These are phyloP conservation scores for Eimeria tenella DNA, from an alignment of 169 alveolate genomes.

Conservation along the genomic window DNA sequence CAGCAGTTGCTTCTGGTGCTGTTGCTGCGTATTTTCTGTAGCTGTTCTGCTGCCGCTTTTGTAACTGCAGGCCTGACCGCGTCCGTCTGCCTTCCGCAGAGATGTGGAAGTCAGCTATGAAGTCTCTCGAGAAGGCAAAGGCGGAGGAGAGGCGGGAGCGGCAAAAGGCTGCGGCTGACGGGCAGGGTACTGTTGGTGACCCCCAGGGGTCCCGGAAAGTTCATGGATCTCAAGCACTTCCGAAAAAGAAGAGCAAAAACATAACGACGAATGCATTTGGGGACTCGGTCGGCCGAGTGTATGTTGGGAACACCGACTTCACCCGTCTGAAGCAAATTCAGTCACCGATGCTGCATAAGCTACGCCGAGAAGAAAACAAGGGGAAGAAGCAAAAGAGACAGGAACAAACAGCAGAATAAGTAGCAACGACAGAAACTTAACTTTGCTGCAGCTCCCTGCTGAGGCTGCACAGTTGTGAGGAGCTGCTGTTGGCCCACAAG, in stretches of 20 bases:
- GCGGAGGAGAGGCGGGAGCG: not conserved
- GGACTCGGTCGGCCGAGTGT: slow-evolving; percentile 62
- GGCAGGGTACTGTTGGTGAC: not conserved
- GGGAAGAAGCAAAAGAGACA: not conserved
- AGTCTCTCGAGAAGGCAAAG: slow-evolving; percentile 33
- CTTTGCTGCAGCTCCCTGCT: no score
- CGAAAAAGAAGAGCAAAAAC: slow-evolving; percentile 63
- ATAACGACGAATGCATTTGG: slow-evolving; percentile 52
- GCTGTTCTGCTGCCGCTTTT: not conserved
- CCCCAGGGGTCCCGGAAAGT: not conserved
- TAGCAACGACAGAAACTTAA: not conserved
- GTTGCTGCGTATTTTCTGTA: not conserved
- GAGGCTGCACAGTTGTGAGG: no score
- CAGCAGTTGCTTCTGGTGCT: not conserved
- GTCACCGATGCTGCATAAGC: slow-evolving; percentile 45
- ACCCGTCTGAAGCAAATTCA: not conserved
- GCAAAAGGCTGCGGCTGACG: slow-evolving; percentile 4
- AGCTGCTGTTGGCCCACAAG: no score
- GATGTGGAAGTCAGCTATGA: slow-evolving; percentile 38
- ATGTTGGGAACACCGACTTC: slow-evolving; percentile 63
- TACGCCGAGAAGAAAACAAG: not conserved
- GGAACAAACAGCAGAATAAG: not conserved
- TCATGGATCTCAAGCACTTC: not conserved
- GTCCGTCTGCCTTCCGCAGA: slow-evolving; percentile 40
- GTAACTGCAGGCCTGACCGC: slow-evolving; percentile 35